These are phyloP conservation scores for Raphanus raphanistrum DNA, from an alignment of 345 rosid species.

Conservation along the genomic window DNA sequence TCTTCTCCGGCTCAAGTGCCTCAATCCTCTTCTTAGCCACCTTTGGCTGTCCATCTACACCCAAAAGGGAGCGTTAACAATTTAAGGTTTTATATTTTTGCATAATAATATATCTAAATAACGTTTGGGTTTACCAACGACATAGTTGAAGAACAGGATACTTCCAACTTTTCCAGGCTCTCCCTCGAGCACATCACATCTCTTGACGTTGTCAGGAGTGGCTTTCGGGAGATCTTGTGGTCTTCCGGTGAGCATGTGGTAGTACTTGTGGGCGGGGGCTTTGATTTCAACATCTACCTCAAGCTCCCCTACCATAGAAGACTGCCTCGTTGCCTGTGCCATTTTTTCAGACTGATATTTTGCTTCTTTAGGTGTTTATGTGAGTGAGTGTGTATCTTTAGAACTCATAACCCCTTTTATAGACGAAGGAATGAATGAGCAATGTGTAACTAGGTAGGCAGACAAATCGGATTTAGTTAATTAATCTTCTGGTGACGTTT, in stretches of 20 bases:
- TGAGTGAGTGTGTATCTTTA: neutral
- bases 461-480: neutral
- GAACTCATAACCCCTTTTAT: neutral
- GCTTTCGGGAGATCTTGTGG: constrained; percentile 40
- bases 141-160: constrained; percentile 40
- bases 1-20: neutral
- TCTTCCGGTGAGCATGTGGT: constrained; percentile 34
- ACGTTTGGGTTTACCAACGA: constrained; percentile 25
- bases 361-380: neutral
- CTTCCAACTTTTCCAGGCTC: constrained; percentile 44
- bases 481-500: neutral
- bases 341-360: neutral
- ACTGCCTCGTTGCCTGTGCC: constrained; percentile 2
- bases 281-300: constrained; percentile 17
- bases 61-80: neutral
- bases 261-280: constrained; percentile 14
- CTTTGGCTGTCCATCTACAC: constrained; percentile 25
- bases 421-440: neutral
- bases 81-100: neutral
- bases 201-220: constrained; percentile 33
- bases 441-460: neutral
- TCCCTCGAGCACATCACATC: constrained; percentile 42
- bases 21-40: neutral
- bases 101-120: neutral
- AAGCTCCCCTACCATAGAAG: constrained; percentile 22